Evolutionary conservation across 305 asterid genomes (phyloP).

Genomic region (Rubia peregrina): DNA sequence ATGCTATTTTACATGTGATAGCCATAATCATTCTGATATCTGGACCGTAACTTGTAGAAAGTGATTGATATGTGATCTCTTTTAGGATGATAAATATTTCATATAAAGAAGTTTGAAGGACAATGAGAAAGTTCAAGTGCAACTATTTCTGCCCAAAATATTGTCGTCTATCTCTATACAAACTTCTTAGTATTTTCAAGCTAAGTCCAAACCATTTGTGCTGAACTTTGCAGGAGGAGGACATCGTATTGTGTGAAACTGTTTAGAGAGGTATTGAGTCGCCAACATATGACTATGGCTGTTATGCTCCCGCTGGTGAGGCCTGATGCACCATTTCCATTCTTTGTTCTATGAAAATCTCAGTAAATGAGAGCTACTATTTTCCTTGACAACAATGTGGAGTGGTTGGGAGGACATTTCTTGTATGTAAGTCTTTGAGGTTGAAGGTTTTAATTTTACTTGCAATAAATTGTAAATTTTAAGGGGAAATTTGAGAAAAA

Average conservation of each 20-base stretch:
- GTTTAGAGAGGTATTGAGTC: constrained; percentile 78
- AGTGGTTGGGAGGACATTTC: too few species aligned
- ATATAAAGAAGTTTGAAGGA: constrained; percentile 46
- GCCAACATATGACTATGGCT: too few species aligned
- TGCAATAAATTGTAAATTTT: too few species aligned
- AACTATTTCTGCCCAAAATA: background rate
- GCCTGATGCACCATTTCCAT: too few species aligned
- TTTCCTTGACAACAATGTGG: too few species aligned
- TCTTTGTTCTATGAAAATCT: too few species aligned
- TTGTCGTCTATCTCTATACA: background rate
- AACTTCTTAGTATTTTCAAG: background rate
- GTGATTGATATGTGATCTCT: constrained; percentile 6
- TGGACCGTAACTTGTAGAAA: background rate
- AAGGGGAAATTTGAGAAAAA: too few species aligned
- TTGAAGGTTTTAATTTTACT: too few species aligned
- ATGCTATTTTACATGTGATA: background rate
- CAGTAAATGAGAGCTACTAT: too few species aligned
- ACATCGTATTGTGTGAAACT: constrained; percentile 41
- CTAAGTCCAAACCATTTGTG: background rate
- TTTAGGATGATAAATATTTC: constrained; percentile 33
- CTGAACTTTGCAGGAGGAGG: constrained; percentile 50
- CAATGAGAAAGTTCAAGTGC: constrained; percentile 76
- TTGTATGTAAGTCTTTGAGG: too few species aligned
- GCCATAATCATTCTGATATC: too few species aligned
- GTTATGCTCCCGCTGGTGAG: too few species aligned